Percentiles rank a stretch among this genome's conserved stretches.
Conservation (phyloP, 495 filamentous ascomycete species). For the Copromyces sp. region DNA sequence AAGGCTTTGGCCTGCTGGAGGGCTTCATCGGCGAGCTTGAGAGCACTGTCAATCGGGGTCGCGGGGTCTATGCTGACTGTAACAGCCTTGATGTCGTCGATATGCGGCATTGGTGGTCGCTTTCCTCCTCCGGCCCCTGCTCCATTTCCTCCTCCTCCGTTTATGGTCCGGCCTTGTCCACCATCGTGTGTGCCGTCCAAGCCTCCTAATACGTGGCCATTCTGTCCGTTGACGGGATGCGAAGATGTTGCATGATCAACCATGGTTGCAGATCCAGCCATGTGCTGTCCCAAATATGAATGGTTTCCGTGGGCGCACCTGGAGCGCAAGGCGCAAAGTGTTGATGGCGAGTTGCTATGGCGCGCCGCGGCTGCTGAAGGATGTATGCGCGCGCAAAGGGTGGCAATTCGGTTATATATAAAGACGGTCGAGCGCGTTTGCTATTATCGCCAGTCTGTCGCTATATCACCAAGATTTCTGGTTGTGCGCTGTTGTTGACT, state of each 20-base stretch:
- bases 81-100: conserved; percentile 57
- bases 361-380: background rate
- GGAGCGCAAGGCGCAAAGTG: background rate
- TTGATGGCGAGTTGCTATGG: background rate
- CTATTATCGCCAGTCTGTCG: background rate
- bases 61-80: conserved; percentile 33
- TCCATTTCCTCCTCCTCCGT: background rate
- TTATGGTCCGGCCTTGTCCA: background rate
- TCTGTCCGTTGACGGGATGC: background rate
- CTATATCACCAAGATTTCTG: background rate
- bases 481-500: background rate
- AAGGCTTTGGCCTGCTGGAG: conserved; percentile 42
- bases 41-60: conserved; percentile 36
- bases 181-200: background rate
- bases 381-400: background rate
- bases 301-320: background rate
- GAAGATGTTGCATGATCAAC: conserved; percentile 9
- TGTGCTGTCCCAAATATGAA: background rate
- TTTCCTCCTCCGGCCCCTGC: conserved; percentile 14
- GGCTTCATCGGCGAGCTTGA: conserved; percentile 38
- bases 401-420: background rate
- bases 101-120: conserved; percentile 48
- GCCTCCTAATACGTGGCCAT: background rate
- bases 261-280: conserved; percentile 16
- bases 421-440: background rate